Evolutionary conservation across 306 rosid genomes (phyloP).

Genomic region (Cicer arietinum): DNA sequence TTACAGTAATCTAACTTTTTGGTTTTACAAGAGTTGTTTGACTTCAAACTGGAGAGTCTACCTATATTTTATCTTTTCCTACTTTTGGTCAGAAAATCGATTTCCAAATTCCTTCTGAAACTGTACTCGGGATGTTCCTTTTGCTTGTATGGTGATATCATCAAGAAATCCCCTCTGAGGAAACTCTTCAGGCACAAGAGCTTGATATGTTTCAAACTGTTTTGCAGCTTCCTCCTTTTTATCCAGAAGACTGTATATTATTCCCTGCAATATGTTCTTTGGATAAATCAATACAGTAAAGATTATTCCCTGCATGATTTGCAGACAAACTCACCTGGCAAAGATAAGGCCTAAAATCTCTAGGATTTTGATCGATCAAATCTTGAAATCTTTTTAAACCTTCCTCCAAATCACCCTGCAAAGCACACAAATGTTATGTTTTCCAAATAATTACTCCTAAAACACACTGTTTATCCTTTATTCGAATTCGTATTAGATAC

Average conservation of each 20-base stretch:
- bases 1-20: conserved; percentile 13
- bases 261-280: conserved; percentile 62
- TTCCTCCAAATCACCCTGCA: conserved; percentile 84
- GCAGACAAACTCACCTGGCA: conserved; percentile 69
- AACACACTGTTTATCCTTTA: conserved; percentile 8
- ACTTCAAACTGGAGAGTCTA: too few relatives aligned
- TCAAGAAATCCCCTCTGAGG: conserved; percentile 87
- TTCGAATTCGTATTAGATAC: conserved; percentile 1
- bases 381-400: conserved; percentile 73
- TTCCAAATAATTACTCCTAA: conserved; percentile 24
- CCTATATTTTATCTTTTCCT: conserved; percentile 6
- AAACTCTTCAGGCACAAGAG: conserved; percentile 84
- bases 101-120: conserved; percentile 62
- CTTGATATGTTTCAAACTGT: conserved; percentile 74
- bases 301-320: conserved; percentile 9
- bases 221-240: conserved; percentile 78
- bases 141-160: conserved; percentile 78
- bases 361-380: conserved; percentile 72
- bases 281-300: conserved; percentile 2
- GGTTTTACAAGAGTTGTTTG: neutral
- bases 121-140: conserved; percentile 57
- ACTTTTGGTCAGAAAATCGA: conserved; percentile 60
- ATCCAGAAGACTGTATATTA: conserved; percentile 79
- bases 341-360: conserved; percentile 94
- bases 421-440: conserved; percentile 37